Conservation (phyloP, 2,329 filamentous ascomycete species). For the Trichoderma breve region DNA sequence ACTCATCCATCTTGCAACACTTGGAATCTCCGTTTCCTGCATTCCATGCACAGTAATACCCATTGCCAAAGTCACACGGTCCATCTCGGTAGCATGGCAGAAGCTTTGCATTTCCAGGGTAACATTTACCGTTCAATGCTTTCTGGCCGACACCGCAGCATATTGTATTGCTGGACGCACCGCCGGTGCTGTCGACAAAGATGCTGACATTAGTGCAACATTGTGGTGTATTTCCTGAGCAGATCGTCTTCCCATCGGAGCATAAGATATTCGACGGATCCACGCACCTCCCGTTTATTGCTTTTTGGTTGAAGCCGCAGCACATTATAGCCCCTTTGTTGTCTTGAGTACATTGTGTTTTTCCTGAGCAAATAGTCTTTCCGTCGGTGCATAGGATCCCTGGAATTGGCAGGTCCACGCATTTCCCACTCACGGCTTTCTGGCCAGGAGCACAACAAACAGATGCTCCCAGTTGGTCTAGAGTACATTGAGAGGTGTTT, state of each 20-base stretch:
- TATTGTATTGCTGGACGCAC: not conserved
- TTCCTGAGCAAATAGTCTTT: not conserved
- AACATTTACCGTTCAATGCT: slow-evolving; percentile 7
- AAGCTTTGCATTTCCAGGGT: not conserved
- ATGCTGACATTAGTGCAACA: not conserved
- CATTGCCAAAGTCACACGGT: not conserved
- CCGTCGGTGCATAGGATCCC: not conserved
- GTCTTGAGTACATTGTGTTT: not conserved
- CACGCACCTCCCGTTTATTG: not conserved
- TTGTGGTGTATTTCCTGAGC: not conserved
- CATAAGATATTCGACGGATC: not conserved
- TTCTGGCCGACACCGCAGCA: not conserved
- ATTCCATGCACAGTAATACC: not conserved
- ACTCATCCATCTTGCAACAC: not conserved
- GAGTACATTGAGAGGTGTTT: not conserved
- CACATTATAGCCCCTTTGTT: not conserved
- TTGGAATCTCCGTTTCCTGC: not conserved
- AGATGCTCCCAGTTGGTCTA: not conserved
- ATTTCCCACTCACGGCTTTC: not conserved
- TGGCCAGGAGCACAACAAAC: not conserved
- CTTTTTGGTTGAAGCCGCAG: not conserved
- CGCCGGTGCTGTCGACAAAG: not conserved
- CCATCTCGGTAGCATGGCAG: not conserved
- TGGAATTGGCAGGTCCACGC: no score
- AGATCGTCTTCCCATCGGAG: not conserved